phyloP scores from a whole-genome alignment of 2,329 filamentous ascomycete species.

The Xylariaceae sp. region DNA sequence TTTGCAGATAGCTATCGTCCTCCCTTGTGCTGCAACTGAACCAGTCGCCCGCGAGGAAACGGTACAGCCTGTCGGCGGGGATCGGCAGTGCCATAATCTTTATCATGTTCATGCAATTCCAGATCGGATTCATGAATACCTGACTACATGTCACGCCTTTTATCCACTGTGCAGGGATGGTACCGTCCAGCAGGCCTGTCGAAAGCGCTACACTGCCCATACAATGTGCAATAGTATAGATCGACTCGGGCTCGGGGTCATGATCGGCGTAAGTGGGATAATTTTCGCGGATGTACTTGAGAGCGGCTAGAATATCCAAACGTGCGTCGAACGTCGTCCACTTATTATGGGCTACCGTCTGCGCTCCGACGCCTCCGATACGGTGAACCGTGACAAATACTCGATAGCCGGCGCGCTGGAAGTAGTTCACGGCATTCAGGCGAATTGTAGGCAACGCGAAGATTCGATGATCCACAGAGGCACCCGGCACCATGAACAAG shows the following conservation, averaged over 20 bases:
- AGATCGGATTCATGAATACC: conserved; percentile 61
- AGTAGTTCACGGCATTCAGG: conserved; percentile 61
- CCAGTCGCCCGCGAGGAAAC: conserved; percentile 47
- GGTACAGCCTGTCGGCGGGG: conserved; percentile 48
- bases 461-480: conserved; percentile 60
- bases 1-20: conserved; percentile 48
- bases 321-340: conserved; percentile 59
- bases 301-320: conserved; percentile 54
- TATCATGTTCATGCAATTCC: conserved; percentile 51
- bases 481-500: conserved; percentile 59
- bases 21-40: conserved; percentile 48
- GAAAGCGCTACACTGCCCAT: conserved; percentile 59
- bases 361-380: conserved; percentile 55
- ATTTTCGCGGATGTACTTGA: conserved; percentile 48
- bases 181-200: conserved; percentile 57
- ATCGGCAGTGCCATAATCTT: conserved; percentile 50
- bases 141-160: conserved; percentile 55
- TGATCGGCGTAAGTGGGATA: conserved; percentile 25
- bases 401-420: conserved; percentile 56
- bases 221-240: conserved; percentile 60
- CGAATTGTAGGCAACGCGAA: conserved; percentile 59
- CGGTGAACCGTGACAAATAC: conserved; percentile 56
- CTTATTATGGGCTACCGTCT: conserved; percentile 46
- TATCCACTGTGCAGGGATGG: conserved; percentile 54
- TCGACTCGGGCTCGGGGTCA: conserved; percentile 22